phyloP scores from a whole-genome alignment of 2,329 filamentous ascomycete genomes.

The Xylariaceae sp. region DNA sequence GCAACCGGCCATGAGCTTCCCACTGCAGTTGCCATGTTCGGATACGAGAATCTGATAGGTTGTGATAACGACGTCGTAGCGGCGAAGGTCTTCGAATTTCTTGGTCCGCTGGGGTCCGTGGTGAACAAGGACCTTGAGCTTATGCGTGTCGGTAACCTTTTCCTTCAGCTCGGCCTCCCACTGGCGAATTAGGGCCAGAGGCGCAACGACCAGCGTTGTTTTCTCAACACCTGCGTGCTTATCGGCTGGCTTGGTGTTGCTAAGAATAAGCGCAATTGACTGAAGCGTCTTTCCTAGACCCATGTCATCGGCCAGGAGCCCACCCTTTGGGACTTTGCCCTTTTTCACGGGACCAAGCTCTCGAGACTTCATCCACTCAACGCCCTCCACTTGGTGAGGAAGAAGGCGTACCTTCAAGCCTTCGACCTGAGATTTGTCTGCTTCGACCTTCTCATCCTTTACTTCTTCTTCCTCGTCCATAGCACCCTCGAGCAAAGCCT shows the following conservation, averaged over 20 bases:
- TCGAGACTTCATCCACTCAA: conserved; percentile 91
- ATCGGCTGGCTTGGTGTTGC: conserved; percentile 66
- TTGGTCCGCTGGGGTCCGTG: conserved; percentile 86
- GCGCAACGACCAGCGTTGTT: conserved; percentile 86
- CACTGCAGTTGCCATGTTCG: conserved; percentile 70
- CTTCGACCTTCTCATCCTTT: conserved; percentile 40
- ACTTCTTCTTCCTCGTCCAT: conserved; percentile 66
- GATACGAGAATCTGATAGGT: conserved; percentile 95
- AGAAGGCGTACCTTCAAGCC: conserved; percentile 85
- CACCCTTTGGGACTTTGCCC: conserved; percentile 79
- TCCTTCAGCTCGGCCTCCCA: conserved; percentile 93
- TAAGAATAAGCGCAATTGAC: conserved; percentile 82
- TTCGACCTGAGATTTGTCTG: conserved; percentile 60
- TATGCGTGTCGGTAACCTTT: conserved; percentile 67
- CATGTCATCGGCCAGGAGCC: conserved; percentile 96
- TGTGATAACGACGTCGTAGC: conserved; percentile 93
- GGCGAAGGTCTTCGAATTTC: conserved; percentile 67
- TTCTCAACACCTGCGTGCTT: conserved; percentile 62
- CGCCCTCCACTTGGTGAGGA: conserved; percentile 90
- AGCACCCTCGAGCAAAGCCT: conserved; percentile 75
- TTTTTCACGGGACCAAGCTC: conserved; percentile 83
- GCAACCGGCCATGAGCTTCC: conserved; percentile 69
- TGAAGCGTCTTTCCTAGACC: conserved; percentile 95
- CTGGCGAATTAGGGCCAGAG: conserved; percentile 89
- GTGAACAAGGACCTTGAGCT: conserved; percentile 79